Conservation (phyloP, 768 basidiomycete species). For the Kwoniella newhampshirensis region DNA sequence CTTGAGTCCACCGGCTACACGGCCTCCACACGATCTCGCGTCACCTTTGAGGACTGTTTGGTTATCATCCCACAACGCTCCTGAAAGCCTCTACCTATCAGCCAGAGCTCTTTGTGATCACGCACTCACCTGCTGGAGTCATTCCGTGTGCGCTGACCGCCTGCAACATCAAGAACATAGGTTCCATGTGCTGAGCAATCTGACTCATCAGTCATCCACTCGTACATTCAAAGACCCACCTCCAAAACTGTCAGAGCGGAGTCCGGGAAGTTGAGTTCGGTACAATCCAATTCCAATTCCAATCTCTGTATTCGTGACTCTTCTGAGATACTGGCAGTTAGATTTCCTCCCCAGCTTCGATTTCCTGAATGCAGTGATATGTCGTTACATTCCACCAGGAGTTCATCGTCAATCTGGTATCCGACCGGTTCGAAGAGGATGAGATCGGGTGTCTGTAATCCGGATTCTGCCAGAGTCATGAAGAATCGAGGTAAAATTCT, state of each 20-base stretch:
- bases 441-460: background rate
- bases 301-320: background rate
- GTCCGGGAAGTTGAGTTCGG: slow-evolving; percentile 6
- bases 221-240: slow-evolving; percentile 8
- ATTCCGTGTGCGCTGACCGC: background rate
- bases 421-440: background rate
- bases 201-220: background rate
- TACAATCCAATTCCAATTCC: background rate
- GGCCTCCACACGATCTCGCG: no score
- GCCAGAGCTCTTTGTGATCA: background rate
- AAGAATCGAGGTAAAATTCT: slow-evolving; percentile 12
- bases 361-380: slow-evolving; percentile 5
- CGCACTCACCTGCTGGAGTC: slow-evolving; percentile 7
- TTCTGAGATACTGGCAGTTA: background rate
- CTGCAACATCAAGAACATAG: slow-evolving; percentile 4
- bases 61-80: background rate
- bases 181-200: slow-evolving; percentile 18
- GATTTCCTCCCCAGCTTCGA: slow-evolving; percentile 5
- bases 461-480: slow-evolving; percentile 1
- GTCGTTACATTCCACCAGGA: background rate
- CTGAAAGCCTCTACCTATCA: background rate
- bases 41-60: no score
- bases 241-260: slow-evolving; percentile 9
- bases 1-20: no score
- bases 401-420: background rate